These are phyloP conservation scores for Prototheca stagnorum DNA, from an alignment of 163 green algal genomes.

Conservation along the genomic window DNA sequence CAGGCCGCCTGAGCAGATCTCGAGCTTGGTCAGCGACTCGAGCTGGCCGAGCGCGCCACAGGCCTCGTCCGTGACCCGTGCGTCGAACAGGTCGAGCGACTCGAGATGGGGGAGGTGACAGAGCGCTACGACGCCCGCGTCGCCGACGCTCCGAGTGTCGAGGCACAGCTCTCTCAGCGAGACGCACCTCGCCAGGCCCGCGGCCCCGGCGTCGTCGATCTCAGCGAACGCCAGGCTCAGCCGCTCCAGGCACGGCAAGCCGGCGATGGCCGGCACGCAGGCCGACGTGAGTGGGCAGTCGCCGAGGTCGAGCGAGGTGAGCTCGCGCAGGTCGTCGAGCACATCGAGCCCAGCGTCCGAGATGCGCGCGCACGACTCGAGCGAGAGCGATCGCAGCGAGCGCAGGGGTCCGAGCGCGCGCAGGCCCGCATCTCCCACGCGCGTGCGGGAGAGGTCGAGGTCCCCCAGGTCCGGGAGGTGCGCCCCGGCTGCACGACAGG, in stretches of 20 bases:
- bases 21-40: slow-evolving; percentile 26
- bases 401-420: slow-evolving; percentile 2
- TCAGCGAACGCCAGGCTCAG: slow-evolving; percentile 34
- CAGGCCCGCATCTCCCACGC: slow-evolving; percentile 4
- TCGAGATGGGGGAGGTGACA: slow-evolving; percentile 22
- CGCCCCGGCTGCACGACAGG: slow-evolving; percentile 1
- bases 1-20: slow-evolving; percentile 37
- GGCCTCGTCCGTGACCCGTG: slow-evolving; percentile 32
- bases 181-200: slow-evolving; percentile 5
- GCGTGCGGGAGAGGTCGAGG: slow-evolving; percentile 7
- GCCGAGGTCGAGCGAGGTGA: slow-evolving; percentile 30
- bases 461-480: slow-evolving; percentile 3
- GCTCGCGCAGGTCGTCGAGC: slow-evolving; percentile 7
- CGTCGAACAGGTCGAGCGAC: slow-evolving; percentile 45
- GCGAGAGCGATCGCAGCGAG: background rate
- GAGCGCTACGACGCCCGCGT: slow-evolving; percentile 20
- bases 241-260: slow-evolving; percentile 19
- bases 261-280: slow-evolving; percentile 12
- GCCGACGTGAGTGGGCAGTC: slow-evolving; percentile 30
- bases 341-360: background rate
- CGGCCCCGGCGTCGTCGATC: slow-evolving; percentile 12
- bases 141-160: slow-evolving; percentile 25
- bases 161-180: slow-evolving; percentile 27
- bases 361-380: slow-evolving; percentile 12
- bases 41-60: slow-evolving; percentile 29